Conservation (phyloP, 306 rosid species). For the Fragaria ananassa region DNA sequence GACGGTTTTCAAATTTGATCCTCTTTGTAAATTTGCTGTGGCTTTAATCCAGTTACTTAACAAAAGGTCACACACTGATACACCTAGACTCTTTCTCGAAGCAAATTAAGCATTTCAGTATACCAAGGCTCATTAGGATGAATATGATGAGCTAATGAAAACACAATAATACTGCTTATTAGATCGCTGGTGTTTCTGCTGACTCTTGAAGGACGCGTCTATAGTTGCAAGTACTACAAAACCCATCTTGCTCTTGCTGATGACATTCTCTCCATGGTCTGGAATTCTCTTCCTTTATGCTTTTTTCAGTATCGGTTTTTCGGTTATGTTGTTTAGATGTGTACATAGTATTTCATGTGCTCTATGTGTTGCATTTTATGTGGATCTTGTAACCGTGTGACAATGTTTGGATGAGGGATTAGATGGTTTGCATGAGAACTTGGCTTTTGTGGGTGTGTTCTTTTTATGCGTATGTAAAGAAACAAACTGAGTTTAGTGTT, state of each 20-base stretch:
- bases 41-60: too few relatives aligned
- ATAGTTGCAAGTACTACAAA: slow-evolving; percentile 64
- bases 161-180: too few relatives aligned
- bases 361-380: neutral
- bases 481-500: neutral
- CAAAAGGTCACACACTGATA: too few relatives aligned
- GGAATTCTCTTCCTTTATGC: neutral
- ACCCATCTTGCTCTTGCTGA: slow-evolving; percentile 60
- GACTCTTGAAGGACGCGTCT: slow-evolving; percentile 56
- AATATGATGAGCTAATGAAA: too few relatives aligned
- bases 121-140: too few relatives aligned
- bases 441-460: neutral
- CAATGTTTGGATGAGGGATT: neutral
- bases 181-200: slow-evolving; percentile 30
- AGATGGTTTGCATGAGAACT: neutral
- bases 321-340: neutral
- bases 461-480: neutral
- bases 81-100: too few relatives aligned
- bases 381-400: neutral
- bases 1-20: too few relatives aligned
- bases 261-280: slow-evolving; percentile 60
- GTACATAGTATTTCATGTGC: neutral
- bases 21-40: too few relatives aligned
- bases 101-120: too few relatives aligned
- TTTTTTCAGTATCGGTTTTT: neutral